Evolutionary conservation across 2,329 filamentous ascomycete genomes (phyloP), one percentile per base, ranked within the genome.

Genomic region (Amylocarpus encephaloides): DNA sequence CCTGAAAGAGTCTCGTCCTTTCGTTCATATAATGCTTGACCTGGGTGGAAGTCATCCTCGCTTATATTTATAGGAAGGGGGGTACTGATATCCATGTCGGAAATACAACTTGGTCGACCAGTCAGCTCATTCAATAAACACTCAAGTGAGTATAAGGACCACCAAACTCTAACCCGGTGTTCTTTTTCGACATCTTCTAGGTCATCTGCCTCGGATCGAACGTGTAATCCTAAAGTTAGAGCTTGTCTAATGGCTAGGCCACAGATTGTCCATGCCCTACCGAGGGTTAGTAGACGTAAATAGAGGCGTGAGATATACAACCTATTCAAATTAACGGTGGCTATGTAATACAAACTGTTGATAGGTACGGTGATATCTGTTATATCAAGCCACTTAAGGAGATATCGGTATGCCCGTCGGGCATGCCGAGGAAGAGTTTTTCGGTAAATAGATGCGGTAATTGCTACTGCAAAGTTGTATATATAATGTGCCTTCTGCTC

Each of bases 101-200:
- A 56, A 11, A 63, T 57, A 30, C 59, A 62, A 26, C 53, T 61
- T 43, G 61, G 61, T 15, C 61, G 56, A 3, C 61, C 61, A n/a
- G 59, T 61, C 7, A 60, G 49, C 39, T 57, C 52, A 43, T 58
- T 53, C 16, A 63, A 43, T 3, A 49, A 38, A 39, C 55, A 59
- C 44, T 63, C 61, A 3, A 62, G 44, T 1, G 53, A 56, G 32
- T 62, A 63, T 13, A 63, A 46, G 16, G 56, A 59, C 61, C 61
- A 63, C 59, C 59, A 63, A 4, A 62, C 15, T n/a, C 60, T 51
- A 26, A 60, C 46, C 43, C 59, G 54, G 43, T 58, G 44, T 39
- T 63, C 61, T 33, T 62, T 62, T 11, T 61, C 57, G 11, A 54
- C 44, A 38, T 60, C 53, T 9, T 48, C 32, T 12, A 61, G 47